Base-by-base conservation (phyloP, 1,284 basidiomycete genomes). In the Apiotrichum siamense region DNA sequence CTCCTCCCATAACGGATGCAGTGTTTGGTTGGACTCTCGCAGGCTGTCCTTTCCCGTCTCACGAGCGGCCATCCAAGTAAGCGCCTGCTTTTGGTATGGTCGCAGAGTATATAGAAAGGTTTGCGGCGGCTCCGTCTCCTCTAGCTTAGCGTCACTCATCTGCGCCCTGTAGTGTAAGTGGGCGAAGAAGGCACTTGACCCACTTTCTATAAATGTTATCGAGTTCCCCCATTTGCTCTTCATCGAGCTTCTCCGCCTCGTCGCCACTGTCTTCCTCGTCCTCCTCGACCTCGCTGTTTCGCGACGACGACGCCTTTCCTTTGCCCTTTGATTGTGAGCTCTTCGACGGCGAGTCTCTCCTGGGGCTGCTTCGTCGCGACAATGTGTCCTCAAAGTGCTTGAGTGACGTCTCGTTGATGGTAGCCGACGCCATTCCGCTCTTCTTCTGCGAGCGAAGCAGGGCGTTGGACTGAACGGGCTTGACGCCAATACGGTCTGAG, bases 1-100 rank as follows among this genome's bases (percentile, higher is more conserved):
- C 87, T 91, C 84, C 75, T 88, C 87, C 93, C 93, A 98, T 11
- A 98, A 73, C 1, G 94, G 94, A 74, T 98, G 90, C 78, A 97
- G 84, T 2, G 86, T 84, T 7, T 78, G 79, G 60, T 59, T 59
- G 23, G 51, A 50, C 23, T 88, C 83, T 44, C 88, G 81, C 18
- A 85, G 84, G 45, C 84, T 81, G 54, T 78, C 76, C 21, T 81
- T 78, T 2, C 85, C 86, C 1, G 78, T 81, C 74, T 97, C 94
- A 59, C 93, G 80, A 1, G 85, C 87, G 58, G 83, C 78, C 92
- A 97, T 93, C 93, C 94, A 98, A 81, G 77, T 77, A 46, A 97
- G 77, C 3, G 92, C 93, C 70, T 98, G 93, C 65, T 92, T 96
- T 66, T 97, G 94, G 73, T 98, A 98, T 26, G 83, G 82, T 40